phyloP scores from a whole-genome alignment of 2,329 filamentous ascomycete species.

The Fusarium phyllophilum region DNA sequence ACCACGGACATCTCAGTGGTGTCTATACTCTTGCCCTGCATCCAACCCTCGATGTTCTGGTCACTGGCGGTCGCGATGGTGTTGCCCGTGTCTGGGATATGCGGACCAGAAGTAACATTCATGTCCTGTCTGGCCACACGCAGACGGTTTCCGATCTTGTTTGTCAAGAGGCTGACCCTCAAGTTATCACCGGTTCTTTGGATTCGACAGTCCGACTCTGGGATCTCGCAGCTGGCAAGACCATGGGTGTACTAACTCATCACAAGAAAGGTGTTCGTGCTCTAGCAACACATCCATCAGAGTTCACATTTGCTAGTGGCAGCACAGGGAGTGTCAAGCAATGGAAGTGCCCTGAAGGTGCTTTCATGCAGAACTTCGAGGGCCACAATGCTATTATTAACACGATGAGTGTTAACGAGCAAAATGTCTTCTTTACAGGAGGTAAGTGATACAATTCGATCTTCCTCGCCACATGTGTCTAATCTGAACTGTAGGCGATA shows the following conservation, averaged over 20 bases:
- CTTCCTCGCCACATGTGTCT: not conserved
- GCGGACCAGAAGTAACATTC: slow-evolving; percentile 94
- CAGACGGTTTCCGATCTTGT: slow-evolving; percentile 88
- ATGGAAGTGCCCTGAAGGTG: slow-evolving; percentile 98
- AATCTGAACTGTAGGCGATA: slow-evolving; percentile 68
- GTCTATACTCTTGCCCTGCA: slow-evolving; percentile 96
- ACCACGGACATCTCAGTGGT: slow-evolving; percentile 95
- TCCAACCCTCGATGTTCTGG: slow-evolving; percentile 91
- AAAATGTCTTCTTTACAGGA: slow-evolving; percentile 94
- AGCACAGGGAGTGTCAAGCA: slow-evolving; percentile 97
- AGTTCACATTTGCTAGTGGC: slow-evolving; percentile 95
- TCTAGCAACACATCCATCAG: slow-evolving; percentile 84
- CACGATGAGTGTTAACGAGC: slow-evolving; percentile 89
- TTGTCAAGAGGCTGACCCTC: slow-evolving; percentile 95
- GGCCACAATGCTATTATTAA: slow-evolving; percentile 98
- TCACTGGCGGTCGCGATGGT: slow-evolving; percentile 93
- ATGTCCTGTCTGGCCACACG: slow-evolving; percentile 91
- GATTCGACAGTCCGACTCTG: slow-evolving; percentile 92
- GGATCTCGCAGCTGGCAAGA: slow-evolving; percentile 96
- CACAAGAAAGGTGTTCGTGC: slow-evolving; percentile 97
- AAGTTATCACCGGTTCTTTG: slow-evolving; percentile 92
- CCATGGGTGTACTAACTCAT: slow-evolving; percentile 94
- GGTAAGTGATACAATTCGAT: slow-evolving; percentile 52
- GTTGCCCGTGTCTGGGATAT: slow-evolving; percentile 98
- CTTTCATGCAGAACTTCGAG: slow-evolving; percentile 99